These are phyloP conservation scores for Ophiocordyceps sinensis DNA, from an alignment of 2,329 filamentous ascomycete genomes.

Conservation along the genomic window DNA sequence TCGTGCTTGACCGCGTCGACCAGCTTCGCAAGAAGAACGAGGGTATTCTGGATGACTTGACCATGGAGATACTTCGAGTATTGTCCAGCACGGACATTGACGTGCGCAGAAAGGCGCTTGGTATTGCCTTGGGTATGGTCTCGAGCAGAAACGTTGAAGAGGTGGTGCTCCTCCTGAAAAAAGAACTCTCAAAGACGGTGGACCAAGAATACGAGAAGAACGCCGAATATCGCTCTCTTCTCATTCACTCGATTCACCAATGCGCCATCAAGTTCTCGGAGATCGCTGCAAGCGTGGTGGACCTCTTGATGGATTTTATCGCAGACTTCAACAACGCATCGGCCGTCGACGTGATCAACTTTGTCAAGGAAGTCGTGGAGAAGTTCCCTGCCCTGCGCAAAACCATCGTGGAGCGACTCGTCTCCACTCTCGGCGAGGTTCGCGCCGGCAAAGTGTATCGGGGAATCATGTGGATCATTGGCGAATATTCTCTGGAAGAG, in stretches of 20 bases:
- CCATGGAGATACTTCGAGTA: slow-evolving; percentile 93
- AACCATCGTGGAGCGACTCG: slow-evolving; percentile 76
- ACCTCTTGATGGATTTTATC: slow-evolving; percentile 97
- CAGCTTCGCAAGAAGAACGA: slow-evolving; percentile 77
- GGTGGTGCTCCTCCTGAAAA: slow-evolving; percentile 89
- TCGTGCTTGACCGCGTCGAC: slow-evolving; percentile 88
- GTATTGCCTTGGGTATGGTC: slow-evolving; percentile 91
- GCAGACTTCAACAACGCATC: slow-evolving; percentile 96
- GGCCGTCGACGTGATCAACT: slow-evolving; percentile 93
- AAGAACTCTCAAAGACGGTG: slow-evolving; percentile 92
- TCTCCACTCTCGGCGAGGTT: slow-evolving; percentile 83
- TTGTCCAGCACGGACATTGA: slow-evolving; percentile 93
- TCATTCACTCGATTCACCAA: slow-evolving; percentile 95
- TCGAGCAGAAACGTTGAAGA: slow-evolving; percentile 98
- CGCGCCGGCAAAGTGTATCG: slow-evolving; percentile 95
- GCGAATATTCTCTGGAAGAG: slow-evolving; percentile 89
- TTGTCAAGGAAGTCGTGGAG: slow-evolving; percentile 97
- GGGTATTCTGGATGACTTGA: slow-evolving; percentile 81
- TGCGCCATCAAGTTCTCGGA: slow-evolving; percentile 99
- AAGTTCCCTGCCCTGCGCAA: slow-evolving; percentile 85
- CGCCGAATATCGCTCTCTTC: slow-evolving; percentile 80
- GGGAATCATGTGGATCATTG: slow-evolving; percentile 93
- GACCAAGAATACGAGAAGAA: slow-evolving; percentile 99
- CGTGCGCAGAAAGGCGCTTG: slow-evolving; percentile 80
- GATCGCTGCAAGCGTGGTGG: slow-evolving; percentile 91